These are phyloP conservation scores for Novymonas esmeraldas DNA, from an alignment of 208 protist genomes.

Conservation along the genomic window DNA sequence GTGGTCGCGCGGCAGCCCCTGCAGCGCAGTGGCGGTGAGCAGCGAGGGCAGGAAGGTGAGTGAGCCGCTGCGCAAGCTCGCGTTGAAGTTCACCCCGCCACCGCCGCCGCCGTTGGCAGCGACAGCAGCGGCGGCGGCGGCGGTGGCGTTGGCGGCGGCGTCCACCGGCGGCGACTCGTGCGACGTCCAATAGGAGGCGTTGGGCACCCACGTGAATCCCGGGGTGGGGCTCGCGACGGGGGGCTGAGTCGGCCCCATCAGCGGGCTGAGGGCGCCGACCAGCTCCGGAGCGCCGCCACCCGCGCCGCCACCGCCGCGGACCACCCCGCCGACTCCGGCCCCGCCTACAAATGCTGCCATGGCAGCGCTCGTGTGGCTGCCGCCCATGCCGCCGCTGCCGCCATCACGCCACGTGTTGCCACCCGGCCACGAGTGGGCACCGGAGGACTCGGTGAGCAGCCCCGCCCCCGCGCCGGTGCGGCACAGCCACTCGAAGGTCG, in stretches of 20 bases:
- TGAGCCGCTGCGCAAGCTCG: background rate
- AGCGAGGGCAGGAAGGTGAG: background rate
- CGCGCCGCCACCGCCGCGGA: background rate
- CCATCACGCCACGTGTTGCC: conserved; percentile 21
- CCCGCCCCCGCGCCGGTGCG: conserved; percentile 2
- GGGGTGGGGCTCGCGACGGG: background rate
- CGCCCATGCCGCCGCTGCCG: background rate
- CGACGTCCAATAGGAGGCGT: conserved; percentile 19
- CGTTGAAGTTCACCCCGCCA: background rate
- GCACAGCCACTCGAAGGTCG: conserved; percentile 25
- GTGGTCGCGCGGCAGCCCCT: conserved; percentile 2
- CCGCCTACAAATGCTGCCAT: conserved; percentile 7
- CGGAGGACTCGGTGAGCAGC: conserved; percentile 1
- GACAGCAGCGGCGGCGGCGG: background rate
- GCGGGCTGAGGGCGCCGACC: background rate
- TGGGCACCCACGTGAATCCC: conserved; percentile 21
- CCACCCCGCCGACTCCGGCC: background rate
- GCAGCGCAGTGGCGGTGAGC: conserved; percentile 6
- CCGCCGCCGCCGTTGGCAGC: background rate
- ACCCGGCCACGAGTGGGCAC: conserved; percentile 14
- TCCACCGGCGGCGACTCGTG: conserved; percentile 4
- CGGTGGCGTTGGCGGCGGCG: background rate
- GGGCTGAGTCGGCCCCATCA: background rate
- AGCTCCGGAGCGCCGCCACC: background rate
- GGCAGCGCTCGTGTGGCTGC: conserved; percentile 3